Base-by-base conservation (phyloP, 2,329 filamentous ascomycete genomes). In the Ceratocystis albifundus region DNA sequence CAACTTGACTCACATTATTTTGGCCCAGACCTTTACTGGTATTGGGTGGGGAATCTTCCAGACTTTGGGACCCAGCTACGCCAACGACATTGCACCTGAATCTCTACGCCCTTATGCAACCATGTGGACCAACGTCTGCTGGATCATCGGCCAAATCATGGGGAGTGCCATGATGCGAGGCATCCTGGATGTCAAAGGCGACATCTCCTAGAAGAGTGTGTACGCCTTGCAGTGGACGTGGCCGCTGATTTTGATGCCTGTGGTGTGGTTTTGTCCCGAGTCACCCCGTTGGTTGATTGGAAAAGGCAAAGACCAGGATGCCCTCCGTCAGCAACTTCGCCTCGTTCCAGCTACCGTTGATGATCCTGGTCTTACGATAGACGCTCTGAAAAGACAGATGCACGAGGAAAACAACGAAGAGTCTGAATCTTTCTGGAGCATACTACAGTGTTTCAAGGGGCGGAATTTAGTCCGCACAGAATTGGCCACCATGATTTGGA, bases 241-340 rank as follows among this genome's bases (percentile, higher is more conserved):
- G 74, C 76, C 77, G 0, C 70, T 75, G 0, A 72, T 75, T 8
- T 72, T 80, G 3, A 67, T 79, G 2, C 66, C 75, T 0, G 72
- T 71, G 1, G 69, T 77, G 1, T 50, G 72, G 7, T 74, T 78
- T 44, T 75, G 70, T 4, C 73, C 72, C 20, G 72, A 74, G 62
- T 78, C 76, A 1, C 79, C 79, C 1, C 80, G 78, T 73, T 80
- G 76, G 75, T 73, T 77, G 8, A 74, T 79, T 4, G 75, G 79
- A 25, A 73, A 77, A 36, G 75, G 75, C 6, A 73, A 71, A 44
- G 70, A 70, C 55, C 66, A 68, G 0, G 72, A 74, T 22, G 71
- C 73, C 4, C 69, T 70, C 3, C 66, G 69, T 2, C 71, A 72
- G 4, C 72, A 71, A 7, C 66, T 67, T 4, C 70, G 72, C 1